phyloP scores from a whole-genome alignment of 75 land plant species.

The Sequoia sempervirens region DNA sequence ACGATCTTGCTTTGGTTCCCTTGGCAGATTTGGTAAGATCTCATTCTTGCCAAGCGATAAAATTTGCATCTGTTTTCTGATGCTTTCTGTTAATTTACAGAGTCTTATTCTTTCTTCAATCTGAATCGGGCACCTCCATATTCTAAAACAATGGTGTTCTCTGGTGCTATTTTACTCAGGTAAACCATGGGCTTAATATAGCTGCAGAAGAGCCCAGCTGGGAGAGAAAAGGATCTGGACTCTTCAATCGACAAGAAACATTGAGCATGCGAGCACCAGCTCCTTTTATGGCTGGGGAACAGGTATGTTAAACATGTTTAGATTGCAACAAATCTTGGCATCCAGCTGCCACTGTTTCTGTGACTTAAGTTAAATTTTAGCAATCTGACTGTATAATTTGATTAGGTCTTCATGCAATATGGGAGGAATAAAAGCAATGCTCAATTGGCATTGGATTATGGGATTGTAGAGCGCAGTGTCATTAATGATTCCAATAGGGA shows the following conservation, averaged over 20 bases:
- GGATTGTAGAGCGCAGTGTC: slow-evolving; percentile 64
- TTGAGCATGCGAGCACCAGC: slow-evolving; percentile 59
- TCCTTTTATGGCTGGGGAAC: slow-evolving; percentile 65
- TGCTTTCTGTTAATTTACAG: not conserved
- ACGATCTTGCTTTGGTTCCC: slow-evolving; percentile 78
- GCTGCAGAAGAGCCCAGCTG: slow-evolving; percentile 55
- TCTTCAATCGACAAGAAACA: slow-evolving; percentile 51
- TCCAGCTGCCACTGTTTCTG: not conserved
- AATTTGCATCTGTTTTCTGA: not conserved
- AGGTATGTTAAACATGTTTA: slow-evolving; percentile 36
- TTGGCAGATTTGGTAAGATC: slow-evolving; percentile 77
- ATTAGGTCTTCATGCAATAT: slow-evolving; percentile 86
- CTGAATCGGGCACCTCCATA: not conserved
- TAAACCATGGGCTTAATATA: slow-evolving; percentile 65
- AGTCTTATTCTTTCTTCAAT: not conserved
- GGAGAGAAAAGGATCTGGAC: slow-evolving; percentile 69
- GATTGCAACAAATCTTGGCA: not conserved
- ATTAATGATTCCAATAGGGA: slow-evolving; percentile 26
- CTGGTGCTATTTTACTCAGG: slow-evolving; percentile 28
- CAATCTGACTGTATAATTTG: slow-evolving; percentile 1
- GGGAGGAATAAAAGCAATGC: slow-evolving; percentile 85
- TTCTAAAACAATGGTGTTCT: not conserved
- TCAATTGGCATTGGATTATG: slow-evolving; percentile 88
- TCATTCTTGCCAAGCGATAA: not conserved
- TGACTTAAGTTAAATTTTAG: not conserved